Base-by-base conservation (phyloP, 441 rosid species). In the Pelargonium myrrhifolium region DNA sequence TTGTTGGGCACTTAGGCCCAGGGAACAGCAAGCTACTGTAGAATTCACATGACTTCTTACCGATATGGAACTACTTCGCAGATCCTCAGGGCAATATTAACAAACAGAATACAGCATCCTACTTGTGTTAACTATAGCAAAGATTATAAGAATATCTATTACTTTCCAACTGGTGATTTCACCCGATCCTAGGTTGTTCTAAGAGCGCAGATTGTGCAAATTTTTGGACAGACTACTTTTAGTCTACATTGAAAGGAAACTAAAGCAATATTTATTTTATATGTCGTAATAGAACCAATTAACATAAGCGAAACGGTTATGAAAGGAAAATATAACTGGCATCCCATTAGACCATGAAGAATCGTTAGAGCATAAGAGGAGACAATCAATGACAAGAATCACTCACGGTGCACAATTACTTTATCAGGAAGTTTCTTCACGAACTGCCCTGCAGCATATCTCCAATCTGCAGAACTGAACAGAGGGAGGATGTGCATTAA, bases 401-500 rank as follows among this genome's bases (percentile, higher is more conserved):
- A 92, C 98, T 82, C 78, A 92, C 95, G 80, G 77, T 89, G 98
- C 62, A 89, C 93, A 56, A 89, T 81, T 72, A 92, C 85, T 84
- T 82, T 88, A 62, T 87, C 89, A 40, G 98, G 95, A 74, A 85
- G 83, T 82, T 82, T 88, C 80, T 83, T 86, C 78, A 86, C 92
- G 71, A 92, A 89, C 83, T 92, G 89, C 71, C 83, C 85, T 20
- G 95, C 93, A 74, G 95, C 96, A 74, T 80, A 92, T 77, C 81
- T 87, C 98, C 96, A 92, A 75, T 92, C 96, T 75, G 85, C 82
- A 73, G 94, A 83, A 83, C 94, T 92, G 77, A 58, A 67, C 7
- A 71, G 43, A 66, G 14, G 68, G 53, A 77, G 62, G 47, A 59
- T 17, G 51, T 65, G 65, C 0, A 31, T 58, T 63, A 67, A 21